These are phyloP conservation scores for Irpex lacteus DNA, from an alignment of 1,284 basidiomycete species.

Conservation along the genomic window DNA sequence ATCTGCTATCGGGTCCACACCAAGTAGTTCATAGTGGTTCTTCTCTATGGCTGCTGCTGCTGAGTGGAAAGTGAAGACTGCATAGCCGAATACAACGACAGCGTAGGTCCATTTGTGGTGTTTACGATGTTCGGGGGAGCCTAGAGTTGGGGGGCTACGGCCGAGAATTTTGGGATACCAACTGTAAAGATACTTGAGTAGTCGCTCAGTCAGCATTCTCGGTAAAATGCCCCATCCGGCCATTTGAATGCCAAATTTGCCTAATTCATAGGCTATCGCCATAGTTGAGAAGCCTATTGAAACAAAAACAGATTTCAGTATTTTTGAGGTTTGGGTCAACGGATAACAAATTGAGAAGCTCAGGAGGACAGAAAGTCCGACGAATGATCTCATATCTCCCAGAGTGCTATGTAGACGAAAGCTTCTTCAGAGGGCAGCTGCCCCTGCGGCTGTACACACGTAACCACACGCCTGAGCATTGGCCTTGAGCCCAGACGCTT, in stretches of 20 bases:
- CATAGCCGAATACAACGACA: constrained; percentile 65
- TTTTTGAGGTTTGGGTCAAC: not conserved
- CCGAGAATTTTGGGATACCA: constrained; percentile 26
- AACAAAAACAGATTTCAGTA: not conserved
- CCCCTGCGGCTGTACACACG: constrained; percentile 36
- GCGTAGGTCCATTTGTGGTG: constrained; percentile 67
- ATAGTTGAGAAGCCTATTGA: constrained; percentile 4
- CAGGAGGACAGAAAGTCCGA: constrained; percentile 26
- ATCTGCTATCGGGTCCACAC: constrained; percentile 58
- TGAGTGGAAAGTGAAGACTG: constrained; percentile 62
- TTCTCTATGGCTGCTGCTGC: constrained; percentile 52
- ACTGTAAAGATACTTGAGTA: constrained; percentile 40
- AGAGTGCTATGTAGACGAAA: constrained; percentile 7
- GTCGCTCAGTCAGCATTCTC: constrained; percentile 35
- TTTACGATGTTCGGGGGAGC: constrained; percentile 43
- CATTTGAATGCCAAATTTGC: constrained; percentile 32
- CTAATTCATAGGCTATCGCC: constrained; percentile 18
- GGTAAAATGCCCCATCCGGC: constrained; percentile 47
- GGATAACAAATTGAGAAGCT: constrained; percentile 16
- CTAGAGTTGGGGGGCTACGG: constrained; percentile 36
- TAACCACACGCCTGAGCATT: constrained; percentile 38
- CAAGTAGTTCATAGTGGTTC: constrained; percentile 78
- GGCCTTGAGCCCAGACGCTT: constrained; percentile 34
- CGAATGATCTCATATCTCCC: constrained; percentile 36
- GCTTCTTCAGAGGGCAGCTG: constrained; percentile 10